Percentiles rank a stretch among this genome's conserved stretches.
Conservation (phyloP, 805 yeast species). For the Ogataea parapolymorpha region DNA sequence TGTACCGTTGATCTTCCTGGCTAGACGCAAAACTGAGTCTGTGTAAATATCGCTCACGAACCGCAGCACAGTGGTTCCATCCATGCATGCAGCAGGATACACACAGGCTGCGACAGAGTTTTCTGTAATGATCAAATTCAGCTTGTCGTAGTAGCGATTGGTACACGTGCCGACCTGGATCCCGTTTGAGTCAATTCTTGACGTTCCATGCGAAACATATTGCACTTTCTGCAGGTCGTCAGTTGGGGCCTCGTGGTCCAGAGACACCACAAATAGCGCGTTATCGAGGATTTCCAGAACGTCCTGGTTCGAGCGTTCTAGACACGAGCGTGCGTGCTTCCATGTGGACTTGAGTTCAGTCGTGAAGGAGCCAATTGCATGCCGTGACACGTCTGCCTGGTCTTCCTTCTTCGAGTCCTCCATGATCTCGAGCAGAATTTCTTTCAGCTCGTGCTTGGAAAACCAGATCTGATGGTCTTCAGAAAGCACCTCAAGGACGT, state of each 20-base stretch:
- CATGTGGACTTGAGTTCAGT: slow-evolving; percentile 50
- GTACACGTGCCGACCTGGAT: slow-evolving; percentile 57
- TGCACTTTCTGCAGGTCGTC: slow-evolving; percentile 47
- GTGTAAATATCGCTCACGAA: slow-evolving; percentile 58
- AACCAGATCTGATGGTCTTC: slow-evolving; percentile 46
- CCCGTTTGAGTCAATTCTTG: slow-evolving; percentile 41
- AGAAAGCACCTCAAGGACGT: slow-evolving; percentile 47
- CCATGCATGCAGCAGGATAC: slow-evolving; percentile 58
- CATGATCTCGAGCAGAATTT: slow-evolving; percentile 41
- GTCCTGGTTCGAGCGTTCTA: slow-evolving; percentile 37
- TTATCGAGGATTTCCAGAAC: slow-evolving; percentile 41
- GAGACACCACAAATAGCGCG: slow-evolving; percentile 49
- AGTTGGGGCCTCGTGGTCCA: slow-evolving; percentile 46
- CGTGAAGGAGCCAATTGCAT: slow-evolving; percentile 52
- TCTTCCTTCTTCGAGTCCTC: slow-evolving; percentile 36
- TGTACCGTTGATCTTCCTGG: slow-evolving; percentile 54
- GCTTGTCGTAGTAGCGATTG: slow-evolving; percentile 57
- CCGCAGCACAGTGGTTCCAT: slow-evolving; percentile 54
- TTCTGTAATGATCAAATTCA: slow-evolving; percentile 50
- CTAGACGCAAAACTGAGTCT: slow-evolving; percentile 53
- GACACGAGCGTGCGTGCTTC: slow-evolving; percentile 43
- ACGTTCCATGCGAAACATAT: slow-evolving; percentile 51
- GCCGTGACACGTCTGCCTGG: slow-evolving; percentile 38
- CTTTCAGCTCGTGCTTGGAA: slow-evolving; percentile 48
- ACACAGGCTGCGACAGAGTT: slow-evolving; percentile 59